Percentiles rank a stretch among this genome's conserved stretches.
Evolutionary conservation across 805 yeast species (phyloP).

Genomic region (Hanseniaspora mollemarum): DNA sequence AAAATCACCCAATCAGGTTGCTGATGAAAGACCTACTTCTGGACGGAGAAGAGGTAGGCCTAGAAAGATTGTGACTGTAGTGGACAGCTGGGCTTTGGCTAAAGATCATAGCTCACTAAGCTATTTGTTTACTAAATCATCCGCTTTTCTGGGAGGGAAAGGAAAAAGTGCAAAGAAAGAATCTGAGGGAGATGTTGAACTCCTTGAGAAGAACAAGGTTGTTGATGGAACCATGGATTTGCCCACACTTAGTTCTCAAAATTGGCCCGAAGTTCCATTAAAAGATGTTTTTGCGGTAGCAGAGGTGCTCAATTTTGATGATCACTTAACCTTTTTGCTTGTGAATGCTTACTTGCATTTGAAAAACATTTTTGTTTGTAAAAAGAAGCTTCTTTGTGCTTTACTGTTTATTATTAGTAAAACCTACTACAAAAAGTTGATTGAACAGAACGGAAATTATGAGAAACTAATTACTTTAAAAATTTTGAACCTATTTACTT

Average conservation of each 20-base stretch:
- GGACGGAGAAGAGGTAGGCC: background rate
- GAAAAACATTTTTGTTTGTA: conserved; percentile 7
- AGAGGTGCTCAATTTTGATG: conserved; percentile 11
- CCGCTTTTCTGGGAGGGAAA: background rate
- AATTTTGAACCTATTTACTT: conserved; percentile 3
- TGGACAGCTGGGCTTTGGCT: background rate
- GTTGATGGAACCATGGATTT: background rate
- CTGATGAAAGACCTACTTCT: background rate
- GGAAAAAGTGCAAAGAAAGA: background rate
- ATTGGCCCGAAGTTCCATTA: conserved; percentile 2
- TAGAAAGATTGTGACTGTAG: background rate
- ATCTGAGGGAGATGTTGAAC: background rate
- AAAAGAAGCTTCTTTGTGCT: conserved; percentile 10
- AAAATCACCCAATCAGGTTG: background rate
- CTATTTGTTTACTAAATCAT: background rate
- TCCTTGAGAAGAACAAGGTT: background rate
- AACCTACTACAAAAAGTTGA: background rate
- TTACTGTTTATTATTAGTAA: background rate
- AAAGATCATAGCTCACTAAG: background rate
- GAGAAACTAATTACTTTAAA: background rate
- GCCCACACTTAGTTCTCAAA: background rate
- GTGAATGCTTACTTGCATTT: background rate
- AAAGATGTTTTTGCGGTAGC: conserved; percentile 8
- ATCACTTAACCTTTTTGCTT: conserved; percentile 8
- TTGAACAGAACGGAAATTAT: conserved; percentile 5